Evolutionary conservation across 306 rosid genomes (phyloP), one percentile per base, ranked within the genome.

Genomic region (Cucurbita maxima): DNA sequence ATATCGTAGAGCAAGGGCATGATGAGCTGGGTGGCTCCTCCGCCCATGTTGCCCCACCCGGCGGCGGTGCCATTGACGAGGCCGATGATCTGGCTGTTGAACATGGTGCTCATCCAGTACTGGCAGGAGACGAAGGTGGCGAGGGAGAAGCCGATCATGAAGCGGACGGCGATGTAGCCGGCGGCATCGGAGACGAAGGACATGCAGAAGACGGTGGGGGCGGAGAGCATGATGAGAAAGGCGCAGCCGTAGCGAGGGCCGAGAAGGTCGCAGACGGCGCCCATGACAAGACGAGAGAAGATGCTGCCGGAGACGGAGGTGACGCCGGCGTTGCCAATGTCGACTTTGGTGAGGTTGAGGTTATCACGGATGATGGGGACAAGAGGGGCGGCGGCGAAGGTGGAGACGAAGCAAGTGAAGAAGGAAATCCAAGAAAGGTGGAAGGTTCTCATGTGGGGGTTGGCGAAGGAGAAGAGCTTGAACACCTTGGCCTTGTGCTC

Each of bases 21-120:
- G 36, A 93, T 48, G 50, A 93, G 87, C 58, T 93, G 98, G 57
- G 98, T 90, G 10, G 94, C 98, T 4, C 98, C 96, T 40, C 98
- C 96, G 0, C 98, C 97, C 98, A 90, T 88, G 75, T 93, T 93
- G 0, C 98, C 98, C 98, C 98, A 93, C 16, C 98, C 98, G 0
- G 94, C 97, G 0, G 96, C 92, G 0, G 97, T 90, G 16, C 98
- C 98, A 38, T 93, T 90, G 3, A 60, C 98, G 18, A 90, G 81
- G 19, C 98, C 98, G 0, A 93, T 83, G 10, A 93, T 90, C 88
- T 90, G 85, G 48, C 92, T 57, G 60, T 88, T 90, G 58, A 90
- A 92, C 96, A 92, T 88, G 0, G 96, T 90, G 22, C 98, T 92
- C 98, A 93, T 93, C 98, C 98, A 93, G 34, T 87, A 93, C 64